Evolutionary conservation across 2,329 filamentous ascomycete genomes (phyloP), one percentile per base, ranked within the genome.

Genomic region (Talaromyces sp.): DNA sequence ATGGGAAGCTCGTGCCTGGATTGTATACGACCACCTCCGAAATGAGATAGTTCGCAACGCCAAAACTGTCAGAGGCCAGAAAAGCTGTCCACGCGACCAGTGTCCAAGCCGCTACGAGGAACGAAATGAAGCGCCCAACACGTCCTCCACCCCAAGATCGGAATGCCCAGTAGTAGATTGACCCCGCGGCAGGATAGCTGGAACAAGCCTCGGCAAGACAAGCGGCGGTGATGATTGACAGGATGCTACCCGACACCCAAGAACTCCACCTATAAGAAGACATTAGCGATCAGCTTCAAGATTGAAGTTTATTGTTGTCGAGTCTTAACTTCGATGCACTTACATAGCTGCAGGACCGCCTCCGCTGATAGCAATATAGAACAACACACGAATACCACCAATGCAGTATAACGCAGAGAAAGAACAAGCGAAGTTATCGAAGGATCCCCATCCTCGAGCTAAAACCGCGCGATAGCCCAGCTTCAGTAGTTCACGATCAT

Each of bases 101-200:
- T 47, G 75, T 79, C 80, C 80, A 83, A 75, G 79, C 82, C 0
- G 80, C 80, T 7, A 82, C 79, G 14, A 82, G 65, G 60, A 80
- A 81, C 1, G 62, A 65, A 44, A 65, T 24, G 63, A 82, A 75
- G 3, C 60, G 58, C 8, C 60, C 63, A 4, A 60, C 3, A 20
- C 55, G 48, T 35, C 65, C 63, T 48, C 62, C 63, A 36, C 64
- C 63, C 58, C 54, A 64, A 0, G 66, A 68, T 45, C 62, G 54
- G 43, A 65, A 67, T n/a, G 64, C 66, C 64, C 65, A 69, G 51
- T 66, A 67, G 54, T 69, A 68, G 27, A 67, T 68, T 5, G 66
- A 69, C 20, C 66, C 66, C 16, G 66, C 66, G 36, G 65, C 65
- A 19, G 66, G 66, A 43, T 66, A 67, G 32, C 58, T 57, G n/a